A percentile compares a stretch with the other conserved stretches of the same genome.
Evolutionary conservation across 805 yeast species (phyloP).

Genomic region (Nakazawaea laoshanensis): DNA sequence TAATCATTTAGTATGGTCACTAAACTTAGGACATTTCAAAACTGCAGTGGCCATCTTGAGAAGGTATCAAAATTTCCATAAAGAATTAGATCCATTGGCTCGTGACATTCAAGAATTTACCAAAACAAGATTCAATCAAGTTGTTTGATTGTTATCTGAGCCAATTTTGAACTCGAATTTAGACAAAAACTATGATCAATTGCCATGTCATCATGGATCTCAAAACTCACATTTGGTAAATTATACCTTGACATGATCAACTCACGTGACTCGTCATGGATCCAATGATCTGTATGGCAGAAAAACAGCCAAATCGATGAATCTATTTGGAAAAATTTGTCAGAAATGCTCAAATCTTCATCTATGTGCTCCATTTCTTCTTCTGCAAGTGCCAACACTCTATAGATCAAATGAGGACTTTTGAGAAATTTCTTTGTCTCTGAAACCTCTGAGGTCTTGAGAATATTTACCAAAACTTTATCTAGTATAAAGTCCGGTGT

Average conservation of each 20-base stretch:
- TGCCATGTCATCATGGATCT: conserved; percentile 2
- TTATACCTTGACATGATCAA: neutral
- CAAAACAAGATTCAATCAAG: conserved; percentile 8
- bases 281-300: conserved; percentile 10
- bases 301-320: conserved; percentile 2
- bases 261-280: conserved; percentile 4
- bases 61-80: conserved; percentile 3
- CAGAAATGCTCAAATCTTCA: neutral
- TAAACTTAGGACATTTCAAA: conserved; percentile 11
- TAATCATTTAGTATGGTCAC: conserved; percentile 7
- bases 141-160: conserved; percentile 2
- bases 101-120: conserved; percentile 7
- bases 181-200: conserved; percentile 7
- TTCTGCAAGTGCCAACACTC: conserved; percentile 6
- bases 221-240: neutral
- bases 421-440: conserved; percentile 1
- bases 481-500: too few species aligned
- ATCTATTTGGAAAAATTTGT: neutral
- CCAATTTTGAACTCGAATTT: conserved; percentile 4
- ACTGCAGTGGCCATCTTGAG: conserved; percentile 3
- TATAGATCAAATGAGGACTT: conserved; percentile 1
- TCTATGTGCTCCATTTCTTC: conserved; percentile 6
- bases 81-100: conserved; percentile 8
- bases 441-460: too few species aligned
- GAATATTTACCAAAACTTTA: too few species aligned